phyloP scores from a whole-genome alignment of 2,329 filamentous ascomycete genomes.

The Hymenoscyphus scutula region DNA sequence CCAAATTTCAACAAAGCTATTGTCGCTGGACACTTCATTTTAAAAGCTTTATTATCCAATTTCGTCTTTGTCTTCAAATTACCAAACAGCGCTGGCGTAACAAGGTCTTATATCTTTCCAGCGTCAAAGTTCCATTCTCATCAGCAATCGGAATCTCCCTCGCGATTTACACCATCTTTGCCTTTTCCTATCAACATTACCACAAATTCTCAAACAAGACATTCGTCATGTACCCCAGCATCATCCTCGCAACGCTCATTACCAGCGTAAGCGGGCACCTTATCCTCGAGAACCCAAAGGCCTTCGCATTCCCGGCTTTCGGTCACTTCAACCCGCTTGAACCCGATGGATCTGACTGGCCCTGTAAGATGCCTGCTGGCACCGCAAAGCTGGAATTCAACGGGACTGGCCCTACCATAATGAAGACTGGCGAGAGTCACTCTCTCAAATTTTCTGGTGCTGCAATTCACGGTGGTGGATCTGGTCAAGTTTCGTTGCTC shows the following conservation, averaged over 20 bases:
- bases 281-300: background rate
- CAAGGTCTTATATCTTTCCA: background rate
- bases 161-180: background rate
- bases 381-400: slow-evolving; percentile 3
- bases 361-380: slow-evolving; percentile 1
- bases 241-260: background rate
- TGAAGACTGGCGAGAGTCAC: background rate
- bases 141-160: background rate
- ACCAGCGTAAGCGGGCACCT: background rate
- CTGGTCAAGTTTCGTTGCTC: background rate
- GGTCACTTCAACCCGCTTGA: slow-evolving; percentile 3
- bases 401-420: background rate
- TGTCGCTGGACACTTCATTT: background rate
- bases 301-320: background rate
- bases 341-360: slow-evolving; percentile 4
- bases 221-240: background rate
- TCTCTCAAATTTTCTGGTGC: background rate
- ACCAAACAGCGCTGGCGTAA: background rate
- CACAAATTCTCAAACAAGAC: background rate
- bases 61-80: background rate
- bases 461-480: slow-evolving; percentile 7
- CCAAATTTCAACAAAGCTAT: background rate
- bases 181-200: background rate
- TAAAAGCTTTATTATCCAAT: background rate
- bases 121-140: background rate